Evolutionary conservation across 2,329 filamentous ascomycete species (phyloP).

Genomic region (Thermoascus crustaceus): DNA sequence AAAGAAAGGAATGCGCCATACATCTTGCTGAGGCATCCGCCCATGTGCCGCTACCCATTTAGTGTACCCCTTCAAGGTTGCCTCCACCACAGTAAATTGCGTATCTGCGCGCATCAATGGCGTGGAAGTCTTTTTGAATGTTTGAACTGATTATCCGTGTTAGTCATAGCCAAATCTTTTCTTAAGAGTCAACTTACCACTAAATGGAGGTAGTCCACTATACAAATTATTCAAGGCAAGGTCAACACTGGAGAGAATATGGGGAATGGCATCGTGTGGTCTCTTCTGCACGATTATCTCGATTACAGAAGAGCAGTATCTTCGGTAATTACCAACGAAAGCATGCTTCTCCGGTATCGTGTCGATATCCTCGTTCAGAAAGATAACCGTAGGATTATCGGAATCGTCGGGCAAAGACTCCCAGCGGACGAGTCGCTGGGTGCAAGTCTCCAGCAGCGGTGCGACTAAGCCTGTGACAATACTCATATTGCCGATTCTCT

Average conservation of each 20-base stretch:
- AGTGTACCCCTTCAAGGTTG: constrained; percentile 77
- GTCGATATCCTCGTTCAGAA: constrained; percentile 88
- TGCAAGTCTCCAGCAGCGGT: constrained; percentile 73
- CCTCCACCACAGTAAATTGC: constrained; percentile 81
- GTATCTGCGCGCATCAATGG: constrained; percentile 66
- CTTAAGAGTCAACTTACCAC: constrained; percentile 41
- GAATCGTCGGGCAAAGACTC: constrained; percentile 78
- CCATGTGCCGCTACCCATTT: constrained; percentile 61
- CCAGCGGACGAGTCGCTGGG: constrained; percentile 74
- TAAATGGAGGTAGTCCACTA: constrained; percentile 58
- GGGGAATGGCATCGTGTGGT: constrained; percentile 73
- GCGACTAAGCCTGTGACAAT: constrained; percentile 60
- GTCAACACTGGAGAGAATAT: constrained; percentile 76
- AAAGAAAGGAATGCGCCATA: constrained; percentile 16
- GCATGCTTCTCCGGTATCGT: constrained; percentile 89
- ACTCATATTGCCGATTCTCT: constrained; percentile 51
- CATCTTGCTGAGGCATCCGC: constrained; percentile 43
- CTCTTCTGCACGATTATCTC: constrained; percentile 77
- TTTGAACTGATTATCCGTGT: constrained; percentile 20
- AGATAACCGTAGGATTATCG: constrained; percentile 68
- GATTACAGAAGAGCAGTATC: constrained; percentile 81
- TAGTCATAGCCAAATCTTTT: constrained; percentile 3
- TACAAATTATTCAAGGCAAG: constrained; percentile 68
- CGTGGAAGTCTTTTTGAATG: constrained; percentile 33
- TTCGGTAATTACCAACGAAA: constrained; percentile 89